A percentile compares a stretch with the other conserved stretches of the same genome.
These are phyloP conservation scores for Plasmodium gonderi DNA, from an alignment of 169 alveolate genomes.

Conservation along the genomic window DNA sequence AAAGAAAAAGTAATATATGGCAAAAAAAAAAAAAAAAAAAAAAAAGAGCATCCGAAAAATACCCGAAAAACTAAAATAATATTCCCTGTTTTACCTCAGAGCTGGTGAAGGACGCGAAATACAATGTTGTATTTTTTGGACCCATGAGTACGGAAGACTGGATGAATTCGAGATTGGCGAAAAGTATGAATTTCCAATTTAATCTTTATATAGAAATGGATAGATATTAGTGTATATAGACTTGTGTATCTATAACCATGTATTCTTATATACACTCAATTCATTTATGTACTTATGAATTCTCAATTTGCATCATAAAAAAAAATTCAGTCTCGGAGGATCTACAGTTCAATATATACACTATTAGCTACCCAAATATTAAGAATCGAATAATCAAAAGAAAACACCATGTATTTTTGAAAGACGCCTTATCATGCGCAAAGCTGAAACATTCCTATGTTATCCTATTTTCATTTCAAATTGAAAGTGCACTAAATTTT, in stretches of 20 bases:
- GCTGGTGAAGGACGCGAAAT: slow-evolving; percentile 29
- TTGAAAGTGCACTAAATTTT: slow-evolving; percentile 52
- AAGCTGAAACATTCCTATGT: slow-evolving; percentile 21
- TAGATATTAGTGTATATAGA: background rate
- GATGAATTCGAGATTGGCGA: slow-evolving; percentile 36
- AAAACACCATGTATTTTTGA: slow-evolving; percentile 31
- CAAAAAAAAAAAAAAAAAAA: background rate
- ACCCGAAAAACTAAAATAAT: background rate
- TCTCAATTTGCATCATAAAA: background rate
- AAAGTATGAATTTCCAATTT: slow-evolving; percentile 8
- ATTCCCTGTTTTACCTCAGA: slow-evolving; percentile 19
- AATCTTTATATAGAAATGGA: background rate
- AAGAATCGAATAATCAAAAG: slow-evolving; percentile 14
- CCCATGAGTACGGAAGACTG: slow-evolving; percentile 66
- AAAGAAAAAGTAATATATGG: background rate
- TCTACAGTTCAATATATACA: slow-evolving; percentile 35
- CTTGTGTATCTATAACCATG: background rate
- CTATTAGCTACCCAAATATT: slow-evolving; percentile 49
- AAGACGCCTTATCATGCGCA: slow-evolving; percentile 51
- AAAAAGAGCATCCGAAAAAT: too few relatives aligned
- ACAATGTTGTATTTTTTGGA: slow-evolving; percentile 66
- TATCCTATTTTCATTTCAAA: slow-evolving; percentile 57
- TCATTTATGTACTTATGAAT: too few relatives aligned
- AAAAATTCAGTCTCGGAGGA: slow-evolving; percentile 20
- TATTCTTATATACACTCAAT: background rate